Base-by-base conservation (phyloP, 2,329 filamentous ascomycete species). In the Trichoderma endophyticum region DNA sequence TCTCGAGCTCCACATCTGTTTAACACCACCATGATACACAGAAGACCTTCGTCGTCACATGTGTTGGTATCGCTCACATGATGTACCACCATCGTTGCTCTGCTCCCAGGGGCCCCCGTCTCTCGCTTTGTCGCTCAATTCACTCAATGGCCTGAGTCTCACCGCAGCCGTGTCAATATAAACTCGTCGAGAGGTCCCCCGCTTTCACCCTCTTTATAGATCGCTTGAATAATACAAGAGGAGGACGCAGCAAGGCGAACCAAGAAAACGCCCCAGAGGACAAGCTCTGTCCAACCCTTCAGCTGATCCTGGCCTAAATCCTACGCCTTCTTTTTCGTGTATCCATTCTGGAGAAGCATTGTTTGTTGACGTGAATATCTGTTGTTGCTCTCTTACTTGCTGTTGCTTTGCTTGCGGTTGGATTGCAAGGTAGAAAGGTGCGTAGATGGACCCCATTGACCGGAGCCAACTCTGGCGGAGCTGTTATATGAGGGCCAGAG, bases 21-120 rank as follows among this genome's bases (percentile, higher is more conserved):
- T 69, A 69, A 69, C 65, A 69, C 26, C 36, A 48, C 24, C 65
- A 24, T 61, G 65, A 61, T 69, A 69, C 65, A 69, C 56, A 69
- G 26, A 60, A 51, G 56, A 51, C 54, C 26, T 69, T 69, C n/a
- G n/a, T 39, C 65, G 56, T 69, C 56, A 69, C 65, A 69, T 69
- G 65, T 69, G 65, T 69, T 61, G 54, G 36, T 32, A 61, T 34
- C 8, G 36, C 56, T 48, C 65, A 69, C 65, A 69, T 69, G 65
- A 69, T 69, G 65, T 60, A 30, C 56, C 43, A 61, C 65, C 56
- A 51, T 48, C 54, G 21, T 48, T 68, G n/a, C 48, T 54, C 48
- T 69, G 51, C 28, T 51, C 65, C 56, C 12, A 9, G 56, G 39
- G 56, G 9, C 18, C n/a, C 54, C 65, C 65, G 26, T 43, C 54